These are phyloP conservation scores for Gastrolobium bilobum DNA, from an alignment of 306 rosid species.

Conservation along the genomic window DNA sequence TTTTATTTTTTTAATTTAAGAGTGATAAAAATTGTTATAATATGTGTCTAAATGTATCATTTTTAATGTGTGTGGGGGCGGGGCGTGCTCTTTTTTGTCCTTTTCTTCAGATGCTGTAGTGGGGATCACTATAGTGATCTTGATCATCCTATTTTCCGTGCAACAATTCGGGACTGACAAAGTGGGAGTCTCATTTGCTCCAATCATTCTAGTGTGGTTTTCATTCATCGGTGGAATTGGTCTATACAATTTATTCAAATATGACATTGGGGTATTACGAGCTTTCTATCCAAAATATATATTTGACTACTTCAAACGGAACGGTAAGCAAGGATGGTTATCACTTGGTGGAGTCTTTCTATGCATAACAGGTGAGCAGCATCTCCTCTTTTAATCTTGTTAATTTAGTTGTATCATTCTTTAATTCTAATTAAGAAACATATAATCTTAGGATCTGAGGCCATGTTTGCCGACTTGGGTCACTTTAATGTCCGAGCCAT, in stretches of 20 bases:
- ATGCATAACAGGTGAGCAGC: slow-evolving; percentile 52
- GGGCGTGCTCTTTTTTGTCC: background rate
- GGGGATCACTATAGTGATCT: slow-evolving; percentile 54
- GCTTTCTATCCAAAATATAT: slow-evolving; percentile 64
- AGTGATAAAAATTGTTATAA: background rate
- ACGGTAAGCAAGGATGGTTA: slow-evolving; percentile 60
- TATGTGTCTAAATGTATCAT: background rate
- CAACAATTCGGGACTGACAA: slow-evolving; percentile 65
- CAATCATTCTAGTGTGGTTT: slow-evolving; percentile 53
- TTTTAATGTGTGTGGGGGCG: background rate
- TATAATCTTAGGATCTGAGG: slow-evolving; percentile 71
- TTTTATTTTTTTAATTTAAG: background rate
- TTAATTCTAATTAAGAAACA: slow-evolving; percentile 2
- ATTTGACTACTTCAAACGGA: slow-evolving; percentile 58
- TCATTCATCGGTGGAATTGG: slow-evolving; percentile 56
- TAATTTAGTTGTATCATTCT: slow-evolving; percentile 5
- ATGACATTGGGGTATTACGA: slow-evolving; percentile 53
- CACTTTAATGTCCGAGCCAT: slow-evolving; percentile 78
- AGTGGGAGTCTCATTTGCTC: slow-evolving; percentile 59
- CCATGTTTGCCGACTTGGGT: slow-evolving; percentile 97
- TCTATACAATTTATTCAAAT: slow-evolving; percentile 55
- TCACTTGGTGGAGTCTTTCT: slow-evolving; percentile 64
- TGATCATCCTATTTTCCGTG: slow-evolving; percentile 39
- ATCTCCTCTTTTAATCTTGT: background rate
- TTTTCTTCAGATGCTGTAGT: slow-evolving; percentile 50